Evolutionary conservation across 2,329 filamentous ascomycete genomes (phyloP).

Genomic region (Aureobasidium namibiae): DNA sequence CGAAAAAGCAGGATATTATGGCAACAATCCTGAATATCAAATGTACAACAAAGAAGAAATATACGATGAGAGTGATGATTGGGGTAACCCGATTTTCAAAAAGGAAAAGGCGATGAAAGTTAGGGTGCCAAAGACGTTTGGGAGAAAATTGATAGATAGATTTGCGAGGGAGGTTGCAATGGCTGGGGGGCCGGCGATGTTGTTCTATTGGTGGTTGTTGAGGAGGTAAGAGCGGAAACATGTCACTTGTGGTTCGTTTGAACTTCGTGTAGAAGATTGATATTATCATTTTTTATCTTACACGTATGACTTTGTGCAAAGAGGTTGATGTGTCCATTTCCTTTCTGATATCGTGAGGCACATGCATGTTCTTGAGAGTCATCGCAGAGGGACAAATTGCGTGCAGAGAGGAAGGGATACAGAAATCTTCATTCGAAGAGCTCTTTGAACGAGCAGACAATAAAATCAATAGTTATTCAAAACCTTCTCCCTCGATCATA

Average conservation of each 20-base stretch:
- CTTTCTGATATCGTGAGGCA: no score
- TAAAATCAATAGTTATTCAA: not conserved
- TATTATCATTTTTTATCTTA: no score
- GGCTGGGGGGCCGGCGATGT: constrained; percentile 54
- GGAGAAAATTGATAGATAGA: constrained; percentile 49
- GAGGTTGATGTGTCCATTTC: no score
- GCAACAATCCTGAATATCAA: constrained; percentile 14
- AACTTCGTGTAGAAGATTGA: no score
- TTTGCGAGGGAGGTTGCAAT: constrained; percentile 53
- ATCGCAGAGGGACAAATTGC: no score
- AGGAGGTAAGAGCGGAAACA: constrained; percentile 26
- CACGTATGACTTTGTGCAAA: no score
- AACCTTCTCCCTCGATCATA: not conserved
- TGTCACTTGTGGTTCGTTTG: not conserved
- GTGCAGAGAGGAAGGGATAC: not conserved
- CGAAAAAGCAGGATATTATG: constrained; percentile 36
- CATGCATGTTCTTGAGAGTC: no score
- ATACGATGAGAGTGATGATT: constrained; percentile 23
- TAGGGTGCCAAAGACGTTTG: constrained; percentile 28
- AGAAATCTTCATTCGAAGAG: not conserved
- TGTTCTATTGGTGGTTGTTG: constrained; percentile 60
- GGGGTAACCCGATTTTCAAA: constrained; percentile 23
- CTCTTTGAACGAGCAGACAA: not conserved
- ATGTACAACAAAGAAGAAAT: constrained; percentile 20
- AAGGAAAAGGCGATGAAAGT: constrained; percentile 19